Evolutionary conservation across 805 yeast genomes (phyloP).

Genomic region (Metschnikowia rubicola): DNA sequence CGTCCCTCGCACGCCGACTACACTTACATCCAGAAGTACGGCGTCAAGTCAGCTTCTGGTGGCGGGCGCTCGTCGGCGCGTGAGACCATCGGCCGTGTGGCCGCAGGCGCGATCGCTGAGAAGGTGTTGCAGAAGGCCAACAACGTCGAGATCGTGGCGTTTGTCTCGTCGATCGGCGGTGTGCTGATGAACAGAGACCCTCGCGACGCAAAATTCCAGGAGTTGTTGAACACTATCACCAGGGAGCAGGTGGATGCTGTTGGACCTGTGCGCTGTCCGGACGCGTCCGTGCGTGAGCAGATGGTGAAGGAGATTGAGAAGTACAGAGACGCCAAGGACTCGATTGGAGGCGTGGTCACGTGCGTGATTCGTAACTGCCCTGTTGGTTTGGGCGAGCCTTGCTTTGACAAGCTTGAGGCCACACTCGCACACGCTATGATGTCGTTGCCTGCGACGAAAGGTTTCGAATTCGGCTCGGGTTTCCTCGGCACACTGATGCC

Average conservation of each 20-base stretch:
- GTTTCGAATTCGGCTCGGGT: conserved; percentile 97
- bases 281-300: conserved; percentile 57
- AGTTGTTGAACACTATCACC: conserved; percentile 69
- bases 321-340: conserved; percentile 81
- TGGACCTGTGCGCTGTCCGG: conserved; percentile 96
- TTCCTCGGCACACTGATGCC: conserved; percentile 85
- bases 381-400: conserved; percentile 96
- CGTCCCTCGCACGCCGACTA: conserved; percentile 98
- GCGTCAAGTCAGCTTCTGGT: conserved; percentile 89
- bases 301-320: conserved; percentile 88
- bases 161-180: conserved; percentile 89
- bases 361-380: conserved; percentile 95
- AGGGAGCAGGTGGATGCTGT: conserved; percentile 83
- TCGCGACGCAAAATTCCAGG: conserved; percentile 57
- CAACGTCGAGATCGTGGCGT: conserved; percentile 91
- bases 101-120: conserved; percentile 98
- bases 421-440: conserved; percentile 95
- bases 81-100: conserved; percentile 98
- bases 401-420: conserved; percentile 95
- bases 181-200: conserved; percentile 75
- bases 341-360: conserved; percentile 97
- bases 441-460: conserved; percentile 96
- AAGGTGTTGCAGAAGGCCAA: conserved; percentile 74
- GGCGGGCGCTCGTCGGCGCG: conserved; percentile 98
- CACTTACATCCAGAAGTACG: conserved; percentile 88